Evolutionary conservation across 495 filamentous ascomycete genomes (phyloP).

Genomic region (Filosporella fistucella): DNA sequence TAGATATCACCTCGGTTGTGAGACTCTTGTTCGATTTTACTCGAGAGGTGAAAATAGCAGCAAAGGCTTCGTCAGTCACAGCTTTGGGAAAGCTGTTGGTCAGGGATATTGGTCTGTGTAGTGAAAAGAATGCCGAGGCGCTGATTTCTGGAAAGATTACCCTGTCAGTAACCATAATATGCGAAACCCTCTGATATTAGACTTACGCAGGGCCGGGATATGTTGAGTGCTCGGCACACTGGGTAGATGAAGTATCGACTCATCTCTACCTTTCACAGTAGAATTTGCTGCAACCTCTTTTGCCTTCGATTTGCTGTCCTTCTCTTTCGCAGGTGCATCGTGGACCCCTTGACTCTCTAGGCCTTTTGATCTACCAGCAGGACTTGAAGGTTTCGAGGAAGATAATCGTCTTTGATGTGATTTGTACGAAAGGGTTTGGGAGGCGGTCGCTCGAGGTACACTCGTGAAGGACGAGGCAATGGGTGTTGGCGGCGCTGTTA

Average conservation of each 20-base stretch:
- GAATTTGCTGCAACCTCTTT: conserved; percentile 25
- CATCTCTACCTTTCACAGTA: conserved; percentile 24
- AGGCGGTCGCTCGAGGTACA: conserved; percentile 29
- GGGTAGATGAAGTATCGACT: conserved; percentile 56
- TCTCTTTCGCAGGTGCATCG: conserved; percentile 27
- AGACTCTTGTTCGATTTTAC: conserved; percentile 41
- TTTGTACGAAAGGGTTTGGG: conserved; percentile 33
- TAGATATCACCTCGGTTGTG: conserved; percentile 69
- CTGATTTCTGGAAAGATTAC: conserved; percentile 59
- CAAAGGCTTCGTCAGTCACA: conserved; percentile 68
- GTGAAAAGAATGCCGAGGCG: conserved; percentile 90
- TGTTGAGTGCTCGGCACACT: conserved; percentile 83
- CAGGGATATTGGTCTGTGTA: conserved; percentile 89
- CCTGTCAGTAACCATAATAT: conserved; percentile 1
- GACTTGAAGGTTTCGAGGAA: conserved; percentile 54
- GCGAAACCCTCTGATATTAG: background rate
- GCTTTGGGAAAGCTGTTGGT: conserved; percentile 71
- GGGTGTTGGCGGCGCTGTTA: conserved; percentile 34
- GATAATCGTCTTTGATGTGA: conserved; percentile 45
- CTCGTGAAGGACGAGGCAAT: conserved; percentile 29
- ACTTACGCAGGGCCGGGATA: conserved; percentile 59
- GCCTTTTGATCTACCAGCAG: conserved; percentile 43
- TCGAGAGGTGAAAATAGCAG: conserved; percentile 68
- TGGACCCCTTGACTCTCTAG: conserved; percentile 36
- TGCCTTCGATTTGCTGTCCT: conserved; percentile 33